These are phyloP conservation scores for Salinomyces thailandicus DNA, from an alignment of 2,329 filamentous ascomycete species.

Conservation along the genomic window DNA sequence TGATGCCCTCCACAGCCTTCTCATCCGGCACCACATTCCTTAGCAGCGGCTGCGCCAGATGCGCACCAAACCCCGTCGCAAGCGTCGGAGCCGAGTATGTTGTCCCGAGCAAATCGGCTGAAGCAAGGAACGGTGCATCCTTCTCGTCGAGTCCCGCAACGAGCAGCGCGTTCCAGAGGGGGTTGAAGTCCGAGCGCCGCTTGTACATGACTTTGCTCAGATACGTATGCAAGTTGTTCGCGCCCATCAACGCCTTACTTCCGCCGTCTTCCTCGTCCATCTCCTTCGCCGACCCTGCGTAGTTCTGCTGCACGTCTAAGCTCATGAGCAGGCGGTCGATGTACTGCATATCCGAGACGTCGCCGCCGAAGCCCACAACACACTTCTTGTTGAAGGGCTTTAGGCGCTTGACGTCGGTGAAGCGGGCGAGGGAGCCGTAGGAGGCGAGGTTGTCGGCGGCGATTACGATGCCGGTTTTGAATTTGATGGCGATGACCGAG, in stretches of 20 bases:
- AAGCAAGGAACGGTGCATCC: conserved; percentile 77
- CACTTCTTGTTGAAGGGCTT: conserved; percentile 75
- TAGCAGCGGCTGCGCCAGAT: conserved; percentile 87
- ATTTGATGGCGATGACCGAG: conserved; percentile 90
- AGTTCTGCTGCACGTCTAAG: conserved; percentile 81
- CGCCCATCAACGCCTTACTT: conserved; percentile 51
- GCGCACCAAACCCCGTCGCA: conserved; percentile 86
- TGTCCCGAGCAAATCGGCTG: conserved; percentile 83
- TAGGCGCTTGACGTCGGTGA: conserved; percentile 92
- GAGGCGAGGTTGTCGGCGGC: conserved; percentile 96
- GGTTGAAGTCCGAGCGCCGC: conserved; percentile 90
- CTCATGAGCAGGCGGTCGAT: conserved; percentile 82
- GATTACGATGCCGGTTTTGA: conserved; percentile 90
- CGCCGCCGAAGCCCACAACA: conserved; percentile 87
- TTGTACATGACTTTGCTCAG: conserved; percentile 92
- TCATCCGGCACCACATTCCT: conserved; percentile 77
- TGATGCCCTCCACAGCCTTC: conserved; percentile 59
- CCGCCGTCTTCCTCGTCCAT: conserved; percentile 54
- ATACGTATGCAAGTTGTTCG: conserved; percentile 93
- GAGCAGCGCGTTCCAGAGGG: conserved; percentile 91
- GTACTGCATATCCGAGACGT: conserved; percentile 99
- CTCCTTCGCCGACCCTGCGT: conserved; percentile 41
- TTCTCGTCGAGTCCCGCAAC: conserved; percentile 78
- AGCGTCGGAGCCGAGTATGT: conserved; percentile 81
- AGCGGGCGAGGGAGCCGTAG: conserved; percentile 89